Percentiles rank a stretch among this genome's conserved stretches.
Evolutionary conservation across 164 flowering plant species (phyloP).

Genomic region (Magnolia sinica): DNA sequence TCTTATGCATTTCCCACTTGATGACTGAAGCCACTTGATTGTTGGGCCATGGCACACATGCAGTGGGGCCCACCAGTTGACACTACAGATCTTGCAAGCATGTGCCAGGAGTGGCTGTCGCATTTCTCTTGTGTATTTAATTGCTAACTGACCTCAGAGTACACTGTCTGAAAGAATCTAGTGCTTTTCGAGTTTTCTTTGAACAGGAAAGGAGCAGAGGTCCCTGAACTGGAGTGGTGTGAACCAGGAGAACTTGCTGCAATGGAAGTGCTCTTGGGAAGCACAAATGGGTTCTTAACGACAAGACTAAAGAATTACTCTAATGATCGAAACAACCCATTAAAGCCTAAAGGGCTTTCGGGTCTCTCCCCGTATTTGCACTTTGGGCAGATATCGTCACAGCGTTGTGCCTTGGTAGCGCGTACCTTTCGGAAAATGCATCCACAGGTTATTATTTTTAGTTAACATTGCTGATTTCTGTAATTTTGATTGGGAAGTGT

Average conservation of each 20-base stretch:
- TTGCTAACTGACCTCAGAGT: too few relatives aligned
- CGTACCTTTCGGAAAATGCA: slow-evolving; percentile 40
- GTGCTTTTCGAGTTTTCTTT: not conserved
- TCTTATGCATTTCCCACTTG: too few relatives aligned
- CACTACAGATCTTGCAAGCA: too few relatives aligned
- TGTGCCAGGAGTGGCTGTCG: too few relatives aligned
- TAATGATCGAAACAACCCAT: slow-evolving; percentile 74
- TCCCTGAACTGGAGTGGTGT: slow-evolving; percentile 88
- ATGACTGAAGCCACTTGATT: too few relatives aligned
- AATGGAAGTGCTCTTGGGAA: slow-evolving; percentile 69
- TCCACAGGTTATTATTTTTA: slow-evolving; percentile 57
- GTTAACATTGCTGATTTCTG: not conserved
- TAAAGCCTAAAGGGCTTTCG: slow-evolving; percentile 75
- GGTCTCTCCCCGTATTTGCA: slow-evolving; percentile 97
- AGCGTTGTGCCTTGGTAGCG: slow-evolving; percentile 90
- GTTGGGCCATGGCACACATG: too few relatives aligned
- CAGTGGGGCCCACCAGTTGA: too few relatives aligned
- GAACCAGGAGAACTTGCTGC: slow-evolving; percentile 86
- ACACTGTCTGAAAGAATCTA: not conserved
- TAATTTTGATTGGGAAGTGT: not conserved
- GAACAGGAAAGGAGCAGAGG: slow-evolving; percentile 87
- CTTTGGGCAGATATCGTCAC: slow-evolving; percentile 94
- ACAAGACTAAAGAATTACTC: slow-evolving; percentile 66
- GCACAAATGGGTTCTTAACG: slow-evolving; percentile 70
- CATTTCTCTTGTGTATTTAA: too few relatives aligned